Conservation (phyloP, 148 eudicot species). For the Chenopodium suecicum region DNA sequence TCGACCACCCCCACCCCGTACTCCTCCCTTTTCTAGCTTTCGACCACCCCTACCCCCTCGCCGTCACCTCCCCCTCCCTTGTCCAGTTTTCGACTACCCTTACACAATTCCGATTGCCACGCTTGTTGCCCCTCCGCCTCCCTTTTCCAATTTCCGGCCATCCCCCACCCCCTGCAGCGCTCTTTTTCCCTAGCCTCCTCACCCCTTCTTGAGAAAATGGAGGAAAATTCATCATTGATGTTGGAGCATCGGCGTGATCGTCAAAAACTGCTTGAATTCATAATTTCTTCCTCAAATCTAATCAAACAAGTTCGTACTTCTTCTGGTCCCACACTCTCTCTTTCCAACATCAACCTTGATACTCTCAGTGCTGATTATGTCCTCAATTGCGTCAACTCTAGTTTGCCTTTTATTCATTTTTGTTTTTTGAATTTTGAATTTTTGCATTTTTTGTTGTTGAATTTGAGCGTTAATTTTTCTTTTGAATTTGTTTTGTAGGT, state of each 20-base stretch:
- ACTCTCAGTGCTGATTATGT: constrained; percentile 67
- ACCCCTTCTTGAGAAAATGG: background rate
- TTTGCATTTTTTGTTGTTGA: background rate
- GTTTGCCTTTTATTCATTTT: constrained; percentile 20
- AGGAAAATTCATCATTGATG: constrained; percentile 13
- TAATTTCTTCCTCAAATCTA: constrained; percentile 54
- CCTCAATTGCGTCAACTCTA: constrained; percentile 49
- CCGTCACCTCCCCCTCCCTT: no score
- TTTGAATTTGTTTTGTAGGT: constrained; percentile 38
- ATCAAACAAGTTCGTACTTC: constrained; percentile 48
- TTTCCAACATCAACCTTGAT: constrained; percentile 51
- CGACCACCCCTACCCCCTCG: no score
- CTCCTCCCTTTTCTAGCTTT: no score
- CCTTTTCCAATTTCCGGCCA: no score
- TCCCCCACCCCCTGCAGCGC: no score
- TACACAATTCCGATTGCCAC: no score
- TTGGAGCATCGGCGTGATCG: constrained; percentile 64
- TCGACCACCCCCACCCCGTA: no score
- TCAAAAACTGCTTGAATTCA: constrained; percentile 61
- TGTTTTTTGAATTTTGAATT: background rate
- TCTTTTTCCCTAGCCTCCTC: no score
- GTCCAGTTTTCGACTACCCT: no score
- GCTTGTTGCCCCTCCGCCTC: no score
- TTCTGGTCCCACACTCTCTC: constrained; percentile 34
- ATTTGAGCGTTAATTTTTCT: background rate